A percentile compares a stretch with the other conserved stretches of the same genome.
Conservation (phyloP, 176 grass and related monocot species). For the Phragmites australis region DNA sequence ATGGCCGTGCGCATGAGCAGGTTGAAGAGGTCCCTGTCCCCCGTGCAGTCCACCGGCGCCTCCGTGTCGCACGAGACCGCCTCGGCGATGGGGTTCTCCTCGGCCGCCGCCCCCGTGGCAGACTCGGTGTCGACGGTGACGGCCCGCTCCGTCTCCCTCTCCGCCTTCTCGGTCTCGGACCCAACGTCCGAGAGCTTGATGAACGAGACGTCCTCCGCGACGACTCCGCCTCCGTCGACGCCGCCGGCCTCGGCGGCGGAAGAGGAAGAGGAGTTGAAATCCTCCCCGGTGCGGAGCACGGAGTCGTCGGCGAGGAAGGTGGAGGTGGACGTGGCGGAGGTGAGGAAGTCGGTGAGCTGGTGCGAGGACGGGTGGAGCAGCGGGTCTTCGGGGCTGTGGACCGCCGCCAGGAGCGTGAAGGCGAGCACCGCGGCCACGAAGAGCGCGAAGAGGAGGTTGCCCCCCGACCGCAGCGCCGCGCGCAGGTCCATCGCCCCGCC, state of each 20-base stretch:
- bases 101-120: neutral
- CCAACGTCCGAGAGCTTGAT: conserved; percentile 72
- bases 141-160: conserved; percentile 36
- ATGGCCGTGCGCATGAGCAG: conserved; percentile 81
- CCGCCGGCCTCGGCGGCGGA: neutral
- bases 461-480: conserved; percentile 53
- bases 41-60: conserved; percentile 62
- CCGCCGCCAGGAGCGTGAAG: conserved; percentile 87
- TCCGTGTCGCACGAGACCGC: conserved; percentile 64
- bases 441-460: conserved; percentile 81
- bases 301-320: conserved; percentile 72
- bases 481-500: conserved; percentile 48
- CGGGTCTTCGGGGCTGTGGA: conserved; percentile 86
- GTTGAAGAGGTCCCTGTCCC: conserved; percentile 70
- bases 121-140: conserved; percentile 41
- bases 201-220: conserved; percentile 46
- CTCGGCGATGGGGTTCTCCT: conserved; percentile 24
- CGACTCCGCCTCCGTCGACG: neutral
- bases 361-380: conserved; percentile 80
- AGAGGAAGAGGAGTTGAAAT: conserved; percentile 50
- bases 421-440: conserved; percentile 88
- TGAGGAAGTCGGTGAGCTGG: conserved; percentile 81
- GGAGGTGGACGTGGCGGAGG: conserved; percentile 76
- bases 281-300: conserved; percentile 91
- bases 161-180: conserved; percentile 31